Conservation (phyloP, 1,284 basidiomycete species). For the Psilocybe mexicana region DNA sequence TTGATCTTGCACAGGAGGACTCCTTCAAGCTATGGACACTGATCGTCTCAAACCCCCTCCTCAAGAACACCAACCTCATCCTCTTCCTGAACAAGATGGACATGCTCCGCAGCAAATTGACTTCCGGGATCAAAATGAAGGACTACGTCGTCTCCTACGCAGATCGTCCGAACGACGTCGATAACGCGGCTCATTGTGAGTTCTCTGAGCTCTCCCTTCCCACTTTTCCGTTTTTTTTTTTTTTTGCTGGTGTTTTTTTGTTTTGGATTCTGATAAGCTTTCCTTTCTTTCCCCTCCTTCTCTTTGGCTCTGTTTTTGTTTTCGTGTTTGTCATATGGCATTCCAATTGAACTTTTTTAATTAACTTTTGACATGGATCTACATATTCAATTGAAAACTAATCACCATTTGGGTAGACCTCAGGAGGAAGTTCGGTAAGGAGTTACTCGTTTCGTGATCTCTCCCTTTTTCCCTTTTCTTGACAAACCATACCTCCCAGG, state of each 20-base stretch:
- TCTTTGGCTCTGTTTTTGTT: too few species aligned
- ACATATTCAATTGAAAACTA: constrained; percentile 2
- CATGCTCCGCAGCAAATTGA: constrained; percentile 59
- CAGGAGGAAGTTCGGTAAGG: constrained; percentile 46
- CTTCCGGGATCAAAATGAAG: constrained; percentile 53
- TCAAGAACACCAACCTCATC: constrained; percentile 61
- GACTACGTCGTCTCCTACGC: constrained; percentile 64
- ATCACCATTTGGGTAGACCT: constrained; percentile 35
- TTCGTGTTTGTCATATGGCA: too few species aligned
- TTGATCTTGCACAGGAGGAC: constrained; percentile 47
- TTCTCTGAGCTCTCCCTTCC: not conserved
- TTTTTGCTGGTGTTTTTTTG: too few species aligned
- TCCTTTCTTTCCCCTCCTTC: not conserved
- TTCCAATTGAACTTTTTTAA: not conserved
- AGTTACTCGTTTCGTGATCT: not conserved
- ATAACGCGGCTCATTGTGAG: constrained; percentile 45
- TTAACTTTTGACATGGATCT: too few species aligned
- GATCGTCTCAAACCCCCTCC: constrained; percentile 56
- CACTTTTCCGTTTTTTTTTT: too few species aligned
- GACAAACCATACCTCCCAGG: constrained; percentile 26
- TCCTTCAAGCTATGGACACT: constrained; percentile 65
- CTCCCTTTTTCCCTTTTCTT: not conserved
- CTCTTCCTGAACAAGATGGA: constrained; percentile 72
- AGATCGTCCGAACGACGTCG: constrained; percentile 57
- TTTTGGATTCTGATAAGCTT: not conserved